Percentiles rank a stretch among this genome's conserved stretches.
phyloP scores from a whole-genome alignment of 2,329 filamentous ascomycete genomes.

The Penicillium sp. region DNA sequence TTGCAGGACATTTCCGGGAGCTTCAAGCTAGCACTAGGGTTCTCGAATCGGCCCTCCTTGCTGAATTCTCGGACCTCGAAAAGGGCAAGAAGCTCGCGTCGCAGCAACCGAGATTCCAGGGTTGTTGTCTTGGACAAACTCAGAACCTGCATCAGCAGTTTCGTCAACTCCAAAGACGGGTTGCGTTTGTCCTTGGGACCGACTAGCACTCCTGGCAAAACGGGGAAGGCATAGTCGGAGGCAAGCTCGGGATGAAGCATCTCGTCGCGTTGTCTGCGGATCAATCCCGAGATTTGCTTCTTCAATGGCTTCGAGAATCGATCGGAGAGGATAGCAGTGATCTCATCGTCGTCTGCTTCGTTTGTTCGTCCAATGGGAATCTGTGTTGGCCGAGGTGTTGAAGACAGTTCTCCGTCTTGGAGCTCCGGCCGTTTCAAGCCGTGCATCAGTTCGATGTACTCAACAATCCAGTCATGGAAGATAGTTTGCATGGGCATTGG shows the following conservation, averaged over 20 bases:
- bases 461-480: slow-evolving; percentile 90
- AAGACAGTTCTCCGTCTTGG: slow-evolving; percentile 56
- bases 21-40: slow-evolving; percentile 74
- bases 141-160: slow-evolving; percentile 87
- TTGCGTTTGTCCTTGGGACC: slow-evolving; percentile 58
- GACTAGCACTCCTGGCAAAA: slow-evolving; percentile 57
- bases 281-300: slow-evolving; percentile 79
- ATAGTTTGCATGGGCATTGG: slow-evolving; percentile 75
- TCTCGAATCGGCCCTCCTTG: slow-evolving; percentile 80
- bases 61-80: slow-evolving; percentile 96
- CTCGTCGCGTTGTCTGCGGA: slow-evolving; percentile 83
- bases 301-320: slow-evolving; percentile 85
- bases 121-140: slow-evolving; percentile 87
- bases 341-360: slow-evolving; percentile 60
- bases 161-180: slow-evolving; percentile 85
- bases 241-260: slow-evolving; percentile 85
- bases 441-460: slow-evolving; percentile 96
- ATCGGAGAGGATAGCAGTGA: slow-evolving; percentile 70
- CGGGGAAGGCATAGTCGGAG: slow-evolving; percentile 81
- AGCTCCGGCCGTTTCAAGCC: slow-evolving; percentile 67
- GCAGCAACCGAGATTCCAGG: slow-evolving; percentile 80
- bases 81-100: slow-evolving; percentile 82
- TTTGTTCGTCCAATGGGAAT: slow-evolving; percentile 58
- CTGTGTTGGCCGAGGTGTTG: slow-evolving; percentile 61
- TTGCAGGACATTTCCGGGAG: slow-evolving; percentile 79